phyloP scores from a whole-genome alignment of 2,329 filamentous ascomycete species.

The Claviceps capensis region DNA sequence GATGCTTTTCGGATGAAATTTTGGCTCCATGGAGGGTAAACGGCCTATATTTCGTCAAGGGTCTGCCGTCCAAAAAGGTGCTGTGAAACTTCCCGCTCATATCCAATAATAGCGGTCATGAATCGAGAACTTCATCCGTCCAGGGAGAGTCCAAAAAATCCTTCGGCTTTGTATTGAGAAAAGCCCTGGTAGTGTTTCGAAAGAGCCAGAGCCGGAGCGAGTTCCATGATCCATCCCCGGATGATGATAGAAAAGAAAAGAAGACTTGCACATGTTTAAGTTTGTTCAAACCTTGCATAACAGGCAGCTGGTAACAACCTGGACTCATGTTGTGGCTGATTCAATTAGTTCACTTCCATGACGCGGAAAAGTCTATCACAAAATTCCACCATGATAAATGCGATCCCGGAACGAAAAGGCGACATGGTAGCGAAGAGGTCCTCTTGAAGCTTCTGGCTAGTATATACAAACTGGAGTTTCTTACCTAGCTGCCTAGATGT shows the following conservation, averaged over 20 bases:
- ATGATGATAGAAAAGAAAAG: not conserved
- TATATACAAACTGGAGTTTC: constrained; percentile 39
- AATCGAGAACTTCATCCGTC: not conserved
- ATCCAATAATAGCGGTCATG: too few species aligned
- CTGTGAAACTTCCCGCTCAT: not conserved
- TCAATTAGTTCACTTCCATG: constrained; percentile 1
- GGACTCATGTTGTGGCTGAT: not conserved
- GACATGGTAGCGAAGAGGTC: constrained; percentile 10
- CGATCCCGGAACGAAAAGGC: not conserved
- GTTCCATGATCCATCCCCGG: not conserved
- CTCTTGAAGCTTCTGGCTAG: constrained; percentile 30
- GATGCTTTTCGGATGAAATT: not conserved
- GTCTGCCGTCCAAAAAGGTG: not conserved
- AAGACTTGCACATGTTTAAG: not conserved
- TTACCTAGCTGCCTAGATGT: constrained; percentile 41
- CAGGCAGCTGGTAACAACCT: not conserved
- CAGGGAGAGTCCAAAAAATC: not conserved
- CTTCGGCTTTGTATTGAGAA: not conserved
- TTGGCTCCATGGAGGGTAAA: not conserved
- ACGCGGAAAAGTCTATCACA: not conserved
- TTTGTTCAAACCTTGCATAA: not conserved
- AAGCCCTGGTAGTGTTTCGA: too few species aligned
- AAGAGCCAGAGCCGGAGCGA: not conserved
- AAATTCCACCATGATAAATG: not conserved
- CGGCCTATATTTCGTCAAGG: not conserved